These are phyloP conservation scores for Hypoxylon lienhwacheense DNA, from an alignment of 495 filamentous ascomycete genomes.

Conservation along the genomic window DNA sequence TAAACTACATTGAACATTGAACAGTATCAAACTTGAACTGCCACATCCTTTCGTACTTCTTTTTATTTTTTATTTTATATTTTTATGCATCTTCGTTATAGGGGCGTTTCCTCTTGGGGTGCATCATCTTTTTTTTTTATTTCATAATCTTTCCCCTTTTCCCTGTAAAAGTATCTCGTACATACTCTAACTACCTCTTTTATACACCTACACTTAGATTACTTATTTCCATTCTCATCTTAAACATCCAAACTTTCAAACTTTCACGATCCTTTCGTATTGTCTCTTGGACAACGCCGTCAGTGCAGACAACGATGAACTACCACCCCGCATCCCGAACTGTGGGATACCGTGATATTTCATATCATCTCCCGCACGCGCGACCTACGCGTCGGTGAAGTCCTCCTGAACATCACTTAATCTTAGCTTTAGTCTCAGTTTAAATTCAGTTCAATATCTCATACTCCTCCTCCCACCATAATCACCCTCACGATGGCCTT, in stretches of 20 bases:
- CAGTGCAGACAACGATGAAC: slow-evolving; percentile 35
- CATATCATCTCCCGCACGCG: slow-evolving; percentile 33
- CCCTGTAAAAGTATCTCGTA: no score
- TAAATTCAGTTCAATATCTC: no score
- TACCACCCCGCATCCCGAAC: slow-evolving; percentile 40
- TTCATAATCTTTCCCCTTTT: no score
- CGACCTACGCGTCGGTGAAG: slow-evolving; percentile 37
- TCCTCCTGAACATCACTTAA: neutral
- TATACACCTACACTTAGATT: no score
- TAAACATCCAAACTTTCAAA: slow-evolving; percentile 1
- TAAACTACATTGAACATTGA: no score
- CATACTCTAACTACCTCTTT: no score
- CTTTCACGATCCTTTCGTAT: neutral
- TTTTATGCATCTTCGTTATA: no score
- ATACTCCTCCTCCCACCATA: neutral
- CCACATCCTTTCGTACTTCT: no score
- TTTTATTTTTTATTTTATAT: no score
- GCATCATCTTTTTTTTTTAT: no score
- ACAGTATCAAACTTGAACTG: no score
- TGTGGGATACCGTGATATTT: slow-evolving; percentile 40
- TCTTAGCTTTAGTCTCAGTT: neutral
- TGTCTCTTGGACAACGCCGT: slow-evolving; percentile 11
- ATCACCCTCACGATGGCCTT: slow-evolving; percentile 52
- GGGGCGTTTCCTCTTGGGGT: no score
- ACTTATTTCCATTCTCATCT: slow-evolving; percentile 7